These are phyloP conservation scores for Royoungia palumana DNA, from an alignment of 768 basidiomycete species.

Conservation along the genomic window DNA sequence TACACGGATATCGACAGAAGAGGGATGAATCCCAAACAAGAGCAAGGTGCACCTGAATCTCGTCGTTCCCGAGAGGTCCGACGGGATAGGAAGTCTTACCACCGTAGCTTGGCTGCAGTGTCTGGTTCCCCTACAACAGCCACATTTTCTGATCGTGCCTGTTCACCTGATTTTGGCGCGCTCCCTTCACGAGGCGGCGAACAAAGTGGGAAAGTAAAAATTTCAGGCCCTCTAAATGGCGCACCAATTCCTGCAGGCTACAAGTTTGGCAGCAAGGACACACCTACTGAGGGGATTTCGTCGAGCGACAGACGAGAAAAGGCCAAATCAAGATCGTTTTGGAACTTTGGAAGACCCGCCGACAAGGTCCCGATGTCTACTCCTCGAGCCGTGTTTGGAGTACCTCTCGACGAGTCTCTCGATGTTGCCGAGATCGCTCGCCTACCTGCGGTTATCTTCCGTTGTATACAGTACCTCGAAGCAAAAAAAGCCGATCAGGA, in stretches of 20 bases:
- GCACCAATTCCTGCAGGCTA: slow-evolving; percentile 83
- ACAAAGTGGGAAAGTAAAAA: slow-evolving; percentile 67
- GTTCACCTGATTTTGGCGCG: slow-evolving; percentile 49
- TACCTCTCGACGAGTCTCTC: slow-evolving; percentile 82
- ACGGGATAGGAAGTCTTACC: slow-evolving; percentile 60
- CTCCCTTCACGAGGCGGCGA: slow-evolving; percentile 53
- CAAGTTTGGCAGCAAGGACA: slow-evolving; percentile 84
- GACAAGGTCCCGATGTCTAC: slow-evolving; percentile 40
- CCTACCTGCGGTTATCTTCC: slow-evolving; percentile 91
- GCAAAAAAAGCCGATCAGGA: slow-evolving; percentile 92
- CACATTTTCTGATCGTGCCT: slow-evolving; percentile 34
- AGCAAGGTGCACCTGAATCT: slow-evolving; percentile 53
- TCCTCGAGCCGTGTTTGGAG: slow-evolving; percentile 83
- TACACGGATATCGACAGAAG: slow-evolving; percentile 61
- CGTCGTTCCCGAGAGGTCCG: slow-evolving; percentile 48
- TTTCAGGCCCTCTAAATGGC: slow-evolving; percentile 85
- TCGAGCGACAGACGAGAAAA: slow-evolving; percentile 79
- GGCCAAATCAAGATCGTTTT: slow-evolving; percentile 89
- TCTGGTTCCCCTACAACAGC: slow-evolving; percentile 43
- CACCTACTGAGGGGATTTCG: slow-evolving; percentile 39
- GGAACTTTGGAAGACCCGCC: slow-evolving; percentile 78
- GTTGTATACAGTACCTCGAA: slow-evolving; percentile 93
- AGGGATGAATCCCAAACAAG: slow-evolving; percentile 29
- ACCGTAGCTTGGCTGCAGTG: slow-evolving; percentile 52
- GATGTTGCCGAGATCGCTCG: slow-evolving; percentile 86